Evolutionary conservation across 2,329 filamentous ascomycete genomes (phyloP).

Genomic region (Penicillium sp.): DNA sequence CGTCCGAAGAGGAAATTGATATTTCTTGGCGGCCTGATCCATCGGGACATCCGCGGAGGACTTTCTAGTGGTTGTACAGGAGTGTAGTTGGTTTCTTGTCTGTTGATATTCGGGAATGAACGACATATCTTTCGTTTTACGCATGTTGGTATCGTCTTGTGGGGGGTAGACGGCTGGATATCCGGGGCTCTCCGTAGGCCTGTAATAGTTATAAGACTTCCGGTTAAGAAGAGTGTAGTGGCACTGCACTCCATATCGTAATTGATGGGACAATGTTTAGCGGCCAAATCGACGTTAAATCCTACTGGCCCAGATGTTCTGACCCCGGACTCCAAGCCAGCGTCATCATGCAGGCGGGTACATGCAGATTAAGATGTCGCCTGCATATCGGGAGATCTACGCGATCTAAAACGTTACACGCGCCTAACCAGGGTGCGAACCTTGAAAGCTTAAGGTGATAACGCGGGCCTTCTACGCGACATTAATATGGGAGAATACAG

Average conservation of each 20-base stretch:
- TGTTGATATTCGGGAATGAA: background rate
- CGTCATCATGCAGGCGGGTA: background rate
- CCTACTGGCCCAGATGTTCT: background rate
- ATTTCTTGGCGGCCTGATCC: slow-evolving; percentile 10
- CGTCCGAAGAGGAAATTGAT: slow-evolving; percentile 16
- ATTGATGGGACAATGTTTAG: background rate
- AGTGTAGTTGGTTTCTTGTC: background rate
- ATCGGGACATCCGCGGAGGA: slow-evolving; percentile 5
- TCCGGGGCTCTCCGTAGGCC: background rate
- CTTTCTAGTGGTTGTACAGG: background rate
- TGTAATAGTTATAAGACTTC: background rate
- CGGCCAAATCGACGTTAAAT: background rate
- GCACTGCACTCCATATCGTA: background rate
- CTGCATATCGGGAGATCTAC: slow-evolving; percentile 1
- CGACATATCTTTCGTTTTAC: background rate
- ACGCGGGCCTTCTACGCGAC: background rate
- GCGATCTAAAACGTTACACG: background rate
- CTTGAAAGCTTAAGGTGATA: background rate
- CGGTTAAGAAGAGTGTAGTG: background rate
- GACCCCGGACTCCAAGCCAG: background rate
- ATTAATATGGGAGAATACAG: background rate
- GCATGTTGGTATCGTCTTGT: no score
- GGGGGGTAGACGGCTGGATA: background rate
- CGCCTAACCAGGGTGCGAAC: background rate
- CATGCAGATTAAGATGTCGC: background rate